Evolutionary conservation across 192 early-diverging fungal genomes (phyloP).

Genomic region (Coemansia furcata): DNA sequence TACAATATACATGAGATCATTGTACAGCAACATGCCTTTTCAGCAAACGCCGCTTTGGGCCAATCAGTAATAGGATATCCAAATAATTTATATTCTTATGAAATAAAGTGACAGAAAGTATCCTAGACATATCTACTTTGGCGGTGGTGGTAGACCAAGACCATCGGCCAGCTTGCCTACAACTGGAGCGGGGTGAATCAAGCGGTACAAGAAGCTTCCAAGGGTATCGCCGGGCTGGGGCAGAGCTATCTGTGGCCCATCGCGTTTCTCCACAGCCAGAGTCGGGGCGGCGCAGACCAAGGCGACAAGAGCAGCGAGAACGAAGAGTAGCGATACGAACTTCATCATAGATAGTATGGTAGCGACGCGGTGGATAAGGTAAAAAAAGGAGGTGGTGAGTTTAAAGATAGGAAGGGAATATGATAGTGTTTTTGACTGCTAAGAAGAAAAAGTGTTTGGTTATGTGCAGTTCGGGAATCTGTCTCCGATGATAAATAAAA

Average conservation of each 20-base stretch:
- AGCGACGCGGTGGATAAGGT: background rate
- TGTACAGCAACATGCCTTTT: background rate
- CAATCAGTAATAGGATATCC: background rate
- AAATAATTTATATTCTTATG: background rate
- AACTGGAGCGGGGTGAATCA: slow-evolving; percentile 13
- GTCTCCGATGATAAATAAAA: no score
- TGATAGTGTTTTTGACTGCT: no score
- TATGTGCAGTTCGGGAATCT: no score
- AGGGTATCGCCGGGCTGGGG: slow-evolving; percentile 22
- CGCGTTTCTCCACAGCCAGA: slow-evolving; percentile 13
- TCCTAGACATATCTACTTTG: slow-evolving; percentile 18
- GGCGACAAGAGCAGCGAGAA: background rate
- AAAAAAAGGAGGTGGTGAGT: background rate
- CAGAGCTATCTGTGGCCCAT: slow-evolving; percentile 20
- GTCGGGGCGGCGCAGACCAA: background rate
- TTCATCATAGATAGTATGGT: slow-evolving; percentile 12
- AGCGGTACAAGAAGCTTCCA: slow-evolving; percentile 18
- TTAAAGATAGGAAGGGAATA: background rate
- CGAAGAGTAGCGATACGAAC: slow-evolving; percentile 7
- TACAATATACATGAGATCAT: no score
- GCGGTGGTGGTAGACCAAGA: slow-evolving; percentile 20
- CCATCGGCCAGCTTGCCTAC: slow-evolving; percentile 11
- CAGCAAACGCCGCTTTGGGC: background rate
- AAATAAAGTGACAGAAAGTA: background rate
- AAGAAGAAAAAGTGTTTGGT: no score